Base-by-base conservation (phyloP, 2,329 filamentous ascomycete genomes). In the Clarireedia sp. region DNA sequence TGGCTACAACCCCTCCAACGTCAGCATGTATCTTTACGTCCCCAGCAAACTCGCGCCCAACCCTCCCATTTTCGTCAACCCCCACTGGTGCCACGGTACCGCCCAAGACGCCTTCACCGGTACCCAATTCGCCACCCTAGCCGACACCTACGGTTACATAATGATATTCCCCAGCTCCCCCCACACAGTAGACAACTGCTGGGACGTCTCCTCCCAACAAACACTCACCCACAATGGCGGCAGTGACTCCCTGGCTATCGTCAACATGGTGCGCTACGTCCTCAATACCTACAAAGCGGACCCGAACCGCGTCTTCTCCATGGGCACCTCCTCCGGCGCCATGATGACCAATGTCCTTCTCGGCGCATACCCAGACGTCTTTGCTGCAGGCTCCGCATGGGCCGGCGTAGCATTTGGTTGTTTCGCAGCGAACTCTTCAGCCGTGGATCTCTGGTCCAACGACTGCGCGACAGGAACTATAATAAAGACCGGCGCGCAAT, bases 181-280 rank as follows among this genome's bases (percentile, higher is more conserved):
- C 0, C 19, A 51, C 5, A 76, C 79, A 61, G 67, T 67, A n/a
- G 79, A 71, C 12, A 69, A 68, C 60, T 84, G 80, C 70, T 84
- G 80, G 79, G 81, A 85, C 59, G 80, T 83, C 1, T 75, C 76
- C 9, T 78, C 75, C 21, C 70, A 69, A 23, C 69, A 54, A 9
- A 54, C 58, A 0, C 72, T 84, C 2, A 77, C 74, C 3, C 80
- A 81, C 61, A 72, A 78, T 54, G 80, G 78, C 7, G 80, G 80
- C 21, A 78, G 78, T 2, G 78, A 84, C 66, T 78, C 74, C 48
- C 75, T 77, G 43, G 73, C 74, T 0, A 80, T 85, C 55, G 77
- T 75, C 23, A 81, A 78, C 63, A 83, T 84, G 80, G 79, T 83
- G 47, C 71, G 68, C 40, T 82, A 80, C 61, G 72, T 78, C 3